phyloP scores from a whole-genome alignment of 176 grass and related monocot species.

The Oryza meyeriana region DNA sequence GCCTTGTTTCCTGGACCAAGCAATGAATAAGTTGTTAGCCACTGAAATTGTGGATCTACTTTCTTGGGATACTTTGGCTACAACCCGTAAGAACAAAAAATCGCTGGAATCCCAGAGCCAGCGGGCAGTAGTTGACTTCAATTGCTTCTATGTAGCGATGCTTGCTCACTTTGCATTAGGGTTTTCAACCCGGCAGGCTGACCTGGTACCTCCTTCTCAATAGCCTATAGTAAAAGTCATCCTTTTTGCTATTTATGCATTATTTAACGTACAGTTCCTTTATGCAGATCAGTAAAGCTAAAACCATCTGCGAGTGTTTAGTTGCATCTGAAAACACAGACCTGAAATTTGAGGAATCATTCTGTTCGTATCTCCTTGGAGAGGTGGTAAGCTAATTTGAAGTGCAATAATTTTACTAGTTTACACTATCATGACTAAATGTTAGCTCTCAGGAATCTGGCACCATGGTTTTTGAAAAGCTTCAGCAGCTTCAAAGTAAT shows the following conservation, averaged over 20 bases:
- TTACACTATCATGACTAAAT: constrained; percentile 33
- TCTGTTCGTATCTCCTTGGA: constrained; percentile 88
- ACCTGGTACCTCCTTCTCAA: constrained; percentile 57
- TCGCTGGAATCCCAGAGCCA: constrained; percentile 87
- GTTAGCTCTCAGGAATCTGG: constrained; percentile 61
- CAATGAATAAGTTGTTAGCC: constrained; percentile 69
- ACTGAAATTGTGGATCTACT: constrained; percentile 87
- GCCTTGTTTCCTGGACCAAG: constrained; percentile 83
- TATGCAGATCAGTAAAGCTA: constrained; percentile 86
- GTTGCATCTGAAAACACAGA: constrained; percentile 72
- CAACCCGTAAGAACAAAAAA: constrained; percentile 86
- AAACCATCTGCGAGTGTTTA: constrained; percentile 82
- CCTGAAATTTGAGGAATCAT: constrained; percentile 88
- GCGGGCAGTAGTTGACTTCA: constrained; percentile 70
- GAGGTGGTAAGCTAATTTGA: constrained; percentile 57
- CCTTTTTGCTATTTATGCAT: neutral
- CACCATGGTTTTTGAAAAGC: constrained; percentile 68
- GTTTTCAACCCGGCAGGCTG: constrained; percentile 75
- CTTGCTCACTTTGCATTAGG: constrained; percentile 83
- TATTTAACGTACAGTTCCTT: neutral
- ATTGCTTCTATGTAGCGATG: constrained; percentile 74
- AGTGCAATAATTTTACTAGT: constrained; percentile 14
- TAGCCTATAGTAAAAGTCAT: constrained; percentile 3
- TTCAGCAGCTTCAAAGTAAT: constrained; percentile 67
- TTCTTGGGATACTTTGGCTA: constrained; percentile 83